Conservation (phyloP, 2,329 filamentous ascomycete genomes). For the Pseudocercospora ulei region DNA sequence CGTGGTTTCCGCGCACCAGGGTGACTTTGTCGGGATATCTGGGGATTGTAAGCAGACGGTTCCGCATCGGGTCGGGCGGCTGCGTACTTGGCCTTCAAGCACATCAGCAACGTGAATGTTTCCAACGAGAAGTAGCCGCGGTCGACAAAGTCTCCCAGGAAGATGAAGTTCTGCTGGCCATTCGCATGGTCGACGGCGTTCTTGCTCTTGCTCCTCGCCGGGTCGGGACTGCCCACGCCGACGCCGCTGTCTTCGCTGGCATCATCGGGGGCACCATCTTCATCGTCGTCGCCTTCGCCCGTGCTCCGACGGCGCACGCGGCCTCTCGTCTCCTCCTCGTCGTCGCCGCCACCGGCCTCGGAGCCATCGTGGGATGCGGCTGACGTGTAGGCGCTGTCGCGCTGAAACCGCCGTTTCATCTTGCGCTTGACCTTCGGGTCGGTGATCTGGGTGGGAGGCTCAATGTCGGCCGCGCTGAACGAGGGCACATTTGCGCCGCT, state of each 20-base stretch:
- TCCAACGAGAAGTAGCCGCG: conserved; percentile 65
- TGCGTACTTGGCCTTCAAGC: conserved; percentile 57
- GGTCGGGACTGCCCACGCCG: conserved; percentile 34
- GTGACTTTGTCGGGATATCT: conserved; percentile 65
- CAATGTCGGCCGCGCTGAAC: conserved; percentile 83
- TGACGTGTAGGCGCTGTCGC: conserved; percentile 47
- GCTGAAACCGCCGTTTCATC: conserved; percentile 52
- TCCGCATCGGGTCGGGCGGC: too few relatives aligned
- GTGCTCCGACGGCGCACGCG: conserved; percentile 33
- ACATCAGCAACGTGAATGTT: conserved; percentile 62
- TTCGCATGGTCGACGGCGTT: conserved; percentile 37
- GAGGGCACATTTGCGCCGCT: conserved; percentile 39
- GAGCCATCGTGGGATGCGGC: conserved; percentile 39
- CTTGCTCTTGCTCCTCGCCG: conserved; percentile 33
- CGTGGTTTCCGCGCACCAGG: conserved; percentile 66
- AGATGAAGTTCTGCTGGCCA: conserved; percentile 60
- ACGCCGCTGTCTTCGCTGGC: conserved; percentile 41
- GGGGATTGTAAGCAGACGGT: too few relatives aligned
- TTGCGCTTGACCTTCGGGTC: conserved; percentile 80
- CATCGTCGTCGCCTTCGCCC: conserved; percentile 35
- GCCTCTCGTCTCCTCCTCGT: conserved; percentile 40
- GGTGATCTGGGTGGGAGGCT: conserved; percentile 79
- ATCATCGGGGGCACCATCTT: conserved; percentile 44
- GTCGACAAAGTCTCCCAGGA: conserved; percentile 64
- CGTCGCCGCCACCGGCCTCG: conserved; percentile 35